Base-by-base conservation (phyloP, 208 protist species). In the Leishmania braziliensis region DNA sequence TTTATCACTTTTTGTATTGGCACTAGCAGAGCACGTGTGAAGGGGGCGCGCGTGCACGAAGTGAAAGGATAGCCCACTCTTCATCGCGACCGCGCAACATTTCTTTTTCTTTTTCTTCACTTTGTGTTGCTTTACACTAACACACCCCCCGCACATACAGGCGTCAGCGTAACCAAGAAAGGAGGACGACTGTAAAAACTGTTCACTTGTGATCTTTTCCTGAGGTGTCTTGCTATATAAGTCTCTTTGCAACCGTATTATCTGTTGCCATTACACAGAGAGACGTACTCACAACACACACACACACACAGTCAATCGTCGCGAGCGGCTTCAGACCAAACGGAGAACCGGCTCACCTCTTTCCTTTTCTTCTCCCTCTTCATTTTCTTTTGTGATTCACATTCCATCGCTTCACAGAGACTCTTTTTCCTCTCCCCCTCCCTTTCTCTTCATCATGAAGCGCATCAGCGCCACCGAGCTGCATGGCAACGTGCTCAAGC, bases 401-500 rank as follows among this genome's bases (percentile, higher is more conserved):
- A 70, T 48, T 20, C 53, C 26, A 72, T 48, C 39, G 39, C 23
- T 36, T 72, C 23, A 50, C 43, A 51, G 68, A 51, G n/a, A 12
- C 71, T 26, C 9, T 53, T 16, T 56, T 33, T 72, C 26, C 23
- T 53, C 9, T 46, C 68, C 16, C 43, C 48, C 65, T 68, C 43
- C 68, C 5, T 23, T 66, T 56, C 10, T 36, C 71, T 26, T 58
- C 50, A 54, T 62, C 18, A 96, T 96, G 92, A 93, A 91, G 87
- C 89, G 88, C 53, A 91, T 95, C 72, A 58, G 76, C 26, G 77
- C 88, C 46, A 81, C 82, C 48, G 89, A 95, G 78, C 82, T 94
- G 18, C 76, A 88, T 29, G 77, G 86, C 72, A 98, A 98, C 79
- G 91, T 95, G 53, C 90, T 97, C 65, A 75, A 87, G 60, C 81